Evolutionary conservation across 2,329 filamentous ascomycete genomes (phyloP), one percentile per base, ranked within the genome.

Genomic region (Paecilomyces variotii): DNA sequence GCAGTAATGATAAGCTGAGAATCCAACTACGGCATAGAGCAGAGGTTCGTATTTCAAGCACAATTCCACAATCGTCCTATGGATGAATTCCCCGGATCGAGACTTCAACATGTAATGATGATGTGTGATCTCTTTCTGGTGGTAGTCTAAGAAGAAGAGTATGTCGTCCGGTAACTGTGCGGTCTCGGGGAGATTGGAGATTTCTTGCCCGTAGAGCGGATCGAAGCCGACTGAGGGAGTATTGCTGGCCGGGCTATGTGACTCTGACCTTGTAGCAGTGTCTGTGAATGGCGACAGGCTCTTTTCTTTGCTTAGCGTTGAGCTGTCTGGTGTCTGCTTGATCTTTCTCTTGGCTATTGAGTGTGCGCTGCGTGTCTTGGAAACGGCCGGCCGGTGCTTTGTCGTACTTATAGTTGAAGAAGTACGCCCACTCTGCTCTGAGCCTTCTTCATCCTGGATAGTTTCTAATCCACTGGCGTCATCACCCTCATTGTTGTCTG

Each of bases 1-100:
- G 1, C 89, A 89, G 64, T 88, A 83, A 65, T 96, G 91, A 68
- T 97, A 97, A 0, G 92, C 90, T 10, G 93, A 83, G 70, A 97
- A 97, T 0, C 89, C 91, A 9, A 92, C 89, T 3, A 97, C 77
- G 0, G 92, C 91, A 70, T 96, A 91, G 4, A 97, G 81, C 10
- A 97, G 78, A 5, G 92, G 85, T 61, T 96, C 89, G 69, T 91
- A 87, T 71, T 83, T 83, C 54, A 92, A 72, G 0, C 93, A 92
- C 57, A 89, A 79, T 49, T 85, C 85, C 24, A 92, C 80, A 51
- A 96, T 82, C 5, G 84, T 85, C 9, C 80, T 82, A 54, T 84
- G 85, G 62, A 97, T 85, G 70, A 97, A 96, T 61, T 87, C 80
- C 53, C 85, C 82, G 10, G 82, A 79, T 67, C 93, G 87, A 64